Evolutionary conservation across 495 filamentous ascomycete genomes (phyloP).

Genomic region (Chaetomium cochliodes): DNA sequence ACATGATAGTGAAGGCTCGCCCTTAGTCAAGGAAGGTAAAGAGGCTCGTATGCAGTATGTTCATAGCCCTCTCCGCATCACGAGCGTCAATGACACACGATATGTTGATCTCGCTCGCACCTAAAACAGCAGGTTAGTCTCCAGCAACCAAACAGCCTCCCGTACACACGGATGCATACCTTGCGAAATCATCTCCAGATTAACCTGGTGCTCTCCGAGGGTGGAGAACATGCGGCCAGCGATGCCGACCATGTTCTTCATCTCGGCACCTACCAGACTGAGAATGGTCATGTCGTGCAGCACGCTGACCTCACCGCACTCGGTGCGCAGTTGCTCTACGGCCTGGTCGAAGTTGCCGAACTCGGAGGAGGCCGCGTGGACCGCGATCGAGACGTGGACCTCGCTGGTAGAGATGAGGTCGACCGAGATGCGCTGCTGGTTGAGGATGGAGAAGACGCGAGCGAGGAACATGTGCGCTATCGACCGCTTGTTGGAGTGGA

Average conservation of each 20-base stretch:
- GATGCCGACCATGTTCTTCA: conserved; percentile 93
- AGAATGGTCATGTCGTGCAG: conserved; percentile 87
- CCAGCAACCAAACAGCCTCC: neutral
- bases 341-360: conserved; percentile 63
- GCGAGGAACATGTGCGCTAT: conserved; percentile 83
- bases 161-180: conserved; percentile 50
- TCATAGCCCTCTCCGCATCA: conserved; percentile 87
- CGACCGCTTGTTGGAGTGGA: conserved; percentile 84
- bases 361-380: conserved; percentile 74
- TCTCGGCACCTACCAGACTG: conserved; percentile 84
- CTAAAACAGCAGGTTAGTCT: conserved; percentile 43
- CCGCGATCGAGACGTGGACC: conserved; percentile 92
- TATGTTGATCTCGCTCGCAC: conserved; percentile 97
- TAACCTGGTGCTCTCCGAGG: conserved; percentile 81
- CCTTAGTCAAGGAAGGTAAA: conserved; percentile 63
- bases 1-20: neutral
- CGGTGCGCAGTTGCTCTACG: conserved; percentile 60
- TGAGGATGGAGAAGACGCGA: conserved; percentile 81
- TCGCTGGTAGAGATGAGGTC: conserved; percentile 93
- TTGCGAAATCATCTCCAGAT: conserved; percentile 98
- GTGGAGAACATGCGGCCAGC: conserved; percentile 87
- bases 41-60: conserved; percentile 89
- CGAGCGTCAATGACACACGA: conserved; percentile 92
- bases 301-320: conserved; percentile 82
- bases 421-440: conserved; percentile 74